Percentiles rank a stretch among this genome's conserved stretches.
These are phyloP conservation scores for Neurospora intermedia DNA, from an alignment of 495 filamentous ascomycete genomes.

Conservation along the genomic window DNA sequence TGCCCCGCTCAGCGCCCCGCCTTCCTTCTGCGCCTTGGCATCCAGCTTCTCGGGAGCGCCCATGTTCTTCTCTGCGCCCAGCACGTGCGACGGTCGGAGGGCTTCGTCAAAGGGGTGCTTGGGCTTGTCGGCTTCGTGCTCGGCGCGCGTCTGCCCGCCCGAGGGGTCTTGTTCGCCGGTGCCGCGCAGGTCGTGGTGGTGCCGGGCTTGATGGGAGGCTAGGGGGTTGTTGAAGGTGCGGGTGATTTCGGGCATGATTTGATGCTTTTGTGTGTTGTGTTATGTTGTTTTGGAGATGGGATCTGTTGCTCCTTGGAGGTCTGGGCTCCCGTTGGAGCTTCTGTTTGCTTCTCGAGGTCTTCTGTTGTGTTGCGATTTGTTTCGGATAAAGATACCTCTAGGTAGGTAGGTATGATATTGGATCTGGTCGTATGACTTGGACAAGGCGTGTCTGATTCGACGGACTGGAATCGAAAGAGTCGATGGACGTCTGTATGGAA, in stretches of 20 bases:
- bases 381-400: background rate
- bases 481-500: background rate
- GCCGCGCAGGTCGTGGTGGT: constrained; percentile 3
- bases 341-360: background rate
- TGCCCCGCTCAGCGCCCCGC: background rate
- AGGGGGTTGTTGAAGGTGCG: constrained; percentile 2
- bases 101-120: constrained; percentile 4
- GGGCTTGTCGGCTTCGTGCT: background rate
- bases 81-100: background rate
- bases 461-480: background rate
- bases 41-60: background rate
- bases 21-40: background rate
- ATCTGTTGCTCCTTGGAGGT: background rate
- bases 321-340: background rate
- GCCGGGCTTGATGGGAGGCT: background rate
- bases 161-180: background rate
- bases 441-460: background rate
- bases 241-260: constrained; percentile 2
- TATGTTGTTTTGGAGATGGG: background rate
- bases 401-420: background rate
- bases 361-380: background rate
- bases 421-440: background rate
- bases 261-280: too few species aligned
- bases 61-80: background rate
- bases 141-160: background rate